A percentile compares a stretch with the other conserved stretches of the same genome.
Conservation (phyloP, 2,329 filamentous ascomycete genomes). For the Graphiopsis chlorocephala region DNA sequence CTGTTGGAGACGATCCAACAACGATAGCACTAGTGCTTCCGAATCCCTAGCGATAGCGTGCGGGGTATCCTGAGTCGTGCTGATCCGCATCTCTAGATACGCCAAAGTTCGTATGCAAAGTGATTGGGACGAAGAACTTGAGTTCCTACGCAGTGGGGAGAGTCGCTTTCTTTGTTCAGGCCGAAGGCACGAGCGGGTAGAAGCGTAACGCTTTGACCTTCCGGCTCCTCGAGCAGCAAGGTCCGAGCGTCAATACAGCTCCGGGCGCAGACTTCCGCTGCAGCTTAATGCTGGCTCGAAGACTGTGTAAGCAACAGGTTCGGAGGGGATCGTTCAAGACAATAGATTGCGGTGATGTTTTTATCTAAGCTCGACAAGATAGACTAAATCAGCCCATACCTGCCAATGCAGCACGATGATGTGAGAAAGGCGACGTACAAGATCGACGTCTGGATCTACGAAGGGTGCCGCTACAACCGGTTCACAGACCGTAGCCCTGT, state of each 20-base stretch:
- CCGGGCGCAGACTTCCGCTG: too few relatives aligned
- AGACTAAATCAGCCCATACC: conserved; percentile 77
- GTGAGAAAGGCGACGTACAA: conserved; percentile 77
- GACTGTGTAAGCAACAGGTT: conserved; percentile 30
- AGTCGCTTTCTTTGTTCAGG: not conserved
- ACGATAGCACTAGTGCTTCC: not conserved
- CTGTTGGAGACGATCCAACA: not conserved
- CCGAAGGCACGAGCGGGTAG: too few relatives aligned
- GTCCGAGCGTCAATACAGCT: too few relatives aligned
- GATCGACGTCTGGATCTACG: conserved; percentile 46
- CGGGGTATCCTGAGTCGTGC: not conserved
- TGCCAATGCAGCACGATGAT: conserved; percentile 85
- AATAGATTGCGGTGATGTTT: not conserved
- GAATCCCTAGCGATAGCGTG: not conserved
- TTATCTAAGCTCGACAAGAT: conserved; percentile 39
- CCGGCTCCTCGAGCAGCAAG: too few relatives aligned
- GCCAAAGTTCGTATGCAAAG: not conserved
- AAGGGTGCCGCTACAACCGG: not conserved
- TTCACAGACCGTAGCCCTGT: conserved; percentile 14
- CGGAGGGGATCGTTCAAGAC: conserved; percentile 18
- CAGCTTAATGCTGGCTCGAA: conserved; percentile 30
- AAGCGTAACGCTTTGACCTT: too few relatives aligned
- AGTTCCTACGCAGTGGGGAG: not conserved
- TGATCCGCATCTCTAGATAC: not conserved
- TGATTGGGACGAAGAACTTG: not conserved